Conservation (phyloP, 2,329 filamentous ascomycete species). For the Diaporthe ampelina region DNA sequence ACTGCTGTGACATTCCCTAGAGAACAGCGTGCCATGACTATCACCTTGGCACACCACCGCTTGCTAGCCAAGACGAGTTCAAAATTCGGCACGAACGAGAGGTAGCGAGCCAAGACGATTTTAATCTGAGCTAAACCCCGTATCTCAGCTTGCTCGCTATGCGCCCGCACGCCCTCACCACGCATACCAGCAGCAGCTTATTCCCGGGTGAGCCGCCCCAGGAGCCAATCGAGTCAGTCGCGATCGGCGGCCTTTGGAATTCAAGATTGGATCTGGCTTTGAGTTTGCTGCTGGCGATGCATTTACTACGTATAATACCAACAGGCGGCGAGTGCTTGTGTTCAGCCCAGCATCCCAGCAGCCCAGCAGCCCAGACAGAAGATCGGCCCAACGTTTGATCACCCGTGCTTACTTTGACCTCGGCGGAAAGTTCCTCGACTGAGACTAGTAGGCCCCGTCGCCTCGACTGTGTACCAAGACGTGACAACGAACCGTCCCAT, state of each 20-base stretch:
- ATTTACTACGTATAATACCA: neutral
- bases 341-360: too few species aligned
- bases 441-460: neutral
- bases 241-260: conserved; percentile 6
- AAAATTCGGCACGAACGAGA: conserved; percentile 19
- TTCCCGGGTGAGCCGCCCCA: conserved; percentile 26
- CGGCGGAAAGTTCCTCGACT: neutral
- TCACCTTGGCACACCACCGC: conserved; percentile 20
- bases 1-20: neutral
- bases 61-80: neutral
- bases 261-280: conserved; percentile 3
- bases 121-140: conserved; percentile 25
- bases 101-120: conserved; percentile 9
- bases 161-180: neutral
- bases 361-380: conserved; percentile 25
- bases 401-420: conserved; percentile 17
- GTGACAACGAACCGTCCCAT: conserved; percentile 13
- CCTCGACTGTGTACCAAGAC: conserved; percentile 8
- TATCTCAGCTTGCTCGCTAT: neutral
- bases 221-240: conserved; percentile 10
- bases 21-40: conserved; percentile 16
- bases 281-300: neutral
- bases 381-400: conserved; percentile 30
- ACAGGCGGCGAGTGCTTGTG: neutral
- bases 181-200: neutral